A percentile compares a stretch with the other conserved stretches of the same genome.
These are phyloP conservation scores for Macadamia tetraphylla DNA, from an alignment of 164 flowering plant species.

Conservation along the genomic window DNA sequence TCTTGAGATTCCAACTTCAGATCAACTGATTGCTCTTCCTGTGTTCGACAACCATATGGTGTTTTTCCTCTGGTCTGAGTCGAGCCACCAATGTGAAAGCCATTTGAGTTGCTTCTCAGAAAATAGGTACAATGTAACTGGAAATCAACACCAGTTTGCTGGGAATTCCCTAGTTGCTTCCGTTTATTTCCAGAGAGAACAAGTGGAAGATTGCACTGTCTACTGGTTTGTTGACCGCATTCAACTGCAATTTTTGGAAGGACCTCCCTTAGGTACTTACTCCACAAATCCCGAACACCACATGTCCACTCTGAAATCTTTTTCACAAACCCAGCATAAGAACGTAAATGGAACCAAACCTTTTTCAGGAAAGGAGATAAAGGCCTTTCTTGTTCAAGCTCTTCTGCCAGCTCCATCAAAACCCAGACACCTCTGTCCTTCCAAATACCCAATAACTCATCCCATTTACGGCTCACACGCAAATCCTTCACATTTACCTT, in stretches of 20 bases:
- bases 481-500: constrained; percentile 17
- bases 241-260: constrained; percentile 9
- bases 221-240: constrained; percentile 3
- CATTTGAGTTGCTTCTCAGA: constrained; percentile 1
- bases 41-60: neutral
- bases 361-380: constrained; percentile 16
- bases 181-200: constrained; percentile 3
- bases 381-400: constrained; percentile 5
- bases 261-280: constrained; percentile 14
- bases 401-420: constrained; percentile 17
- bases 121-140: neutral
- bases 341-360: constrained; percentile 20
- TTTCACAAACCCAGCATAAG: constrained; percentile 19
- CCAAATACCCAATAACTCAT: constrained; percentile 27
- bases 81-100: neutral
- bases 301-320: constrained; percentile 37
- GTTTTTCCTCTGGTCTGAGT: neutral
- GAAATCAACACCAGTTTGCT: neutral
- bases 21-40: neutral
- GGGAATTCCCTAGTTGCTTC: constrained; percentile 1
- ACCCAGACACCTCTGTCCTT: constrained; percentile 28
- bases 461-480: constrained; percentile 26
- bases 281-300: constrained; percentile 22
- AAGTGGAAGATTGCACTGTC: neutral
- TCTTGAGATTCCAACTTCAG: neutral